Evolutionary conservation across 2,329 filamentous ascomycete genomes (phyloP).

Genomic region (Cladosporium halotolerans): DNA sequence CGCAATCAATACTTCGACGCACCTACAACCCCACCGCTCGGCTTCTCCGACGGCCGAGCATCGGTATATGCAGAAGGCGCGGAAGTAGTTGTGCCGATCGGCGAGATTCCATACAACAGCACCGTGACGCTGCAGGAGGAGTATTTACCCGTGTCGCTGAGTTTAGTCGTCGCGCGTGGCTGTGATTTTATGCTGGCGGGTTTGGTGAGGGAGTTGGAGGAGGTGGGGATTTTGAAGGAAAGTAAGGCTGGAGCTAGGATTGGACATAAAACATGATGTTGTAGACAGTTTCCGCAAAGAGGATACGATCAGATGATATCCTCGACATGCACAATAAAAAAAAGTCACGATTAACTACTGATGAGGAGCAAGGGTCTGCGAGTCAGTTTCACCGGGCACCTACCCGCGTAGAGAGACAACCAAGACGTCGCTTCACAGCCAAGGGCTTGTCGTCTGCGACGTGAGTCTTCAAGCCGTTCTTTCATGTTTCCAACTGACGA

Average conservation of each 20-base stretch:
- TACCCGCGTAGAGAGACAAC: too few species aligned
- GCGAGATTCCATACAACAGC: constrained; percentile 36
- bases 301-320: too few species aligned
- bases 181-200: constrained; percentile 40
- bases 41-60: not conserved
- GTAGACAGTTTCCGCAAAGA: too few species aligned
- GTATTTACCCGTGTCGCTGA: constrained; percentile 39
- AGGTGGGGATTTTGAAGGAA: constrained; percentile 33
- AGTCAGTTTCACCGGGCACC: too few species aligned
- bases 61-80: not conserved
- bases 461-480: too few species aligned
- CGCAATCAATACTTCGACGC: not conserved
- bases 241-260: constrained; percentile 22
- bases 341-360: too few species aligned
- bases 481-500: too few species aligned
- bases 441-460: too few species aligned
- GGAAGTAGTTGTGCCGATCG: constrained; percentile 39
- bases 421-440: too few species aligned
- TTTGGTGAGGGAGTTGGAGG: constrained; percentile 36
- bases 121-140: constrained; percentile 36
- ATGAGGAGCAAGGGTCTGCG: too few species aligned
- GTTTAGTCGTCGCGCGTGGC: constrained; percentile 37
- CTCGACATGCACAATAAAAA: too few species aligned
- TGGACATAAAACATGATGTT: too few species aligned
- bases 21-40: not conserved